A percentile compares a stretch with the other conserved stretches of the same genome.
phyloP scores from a whole-genome alignment of 176 grass and related monocot species.

The Elaeis guineensis region DNA sequence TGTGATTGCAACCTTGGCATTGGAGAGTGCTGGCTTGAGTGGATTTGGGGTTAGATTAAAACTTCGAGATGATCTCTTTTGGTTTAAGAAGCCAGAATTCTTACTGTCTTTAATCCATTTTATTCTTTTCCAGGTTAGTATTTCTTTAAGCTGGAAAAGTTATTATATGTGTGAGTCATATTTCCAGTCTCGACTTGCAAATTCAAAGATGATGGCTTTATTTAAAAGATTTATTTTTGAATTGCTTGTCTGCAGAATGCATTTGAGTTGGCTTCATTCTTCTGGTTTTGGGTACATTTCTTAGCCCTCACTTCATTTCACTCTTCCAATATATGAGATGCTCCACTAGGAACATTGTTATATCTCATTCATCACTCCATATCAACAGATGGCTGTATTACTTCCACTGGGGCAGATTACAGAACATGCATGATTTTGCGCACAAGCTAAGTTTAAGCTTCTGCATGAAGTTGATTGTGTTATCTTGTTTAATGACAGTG shows the following conservation, averaged over 20 bases:
- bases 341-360: too few species aligned
- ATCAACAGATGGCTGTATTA: too few species aligned
- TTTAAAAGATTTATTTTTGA: too few species aligned
- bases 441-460: too few species aligned
- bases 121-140: slow-evolving; percentile 77
- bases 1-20: slow-evolving; percentile 83
- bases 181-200: too few species aligned
- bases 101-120: slow-evolving; percentile 89
- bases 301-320: slow-evolving; percentile 8
- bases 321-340: not conserved
- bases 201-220: too few species aligned
- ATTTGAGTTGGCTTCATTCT: slow-evolving; percentile 95
- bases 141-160: not conserved
- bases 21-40: slow-evolving; percentile 67
- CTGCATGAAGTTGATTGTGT: too few species aligned
- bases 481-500: slow-evolving; percentile 55
- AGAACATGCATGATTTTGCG: too few species aligned
- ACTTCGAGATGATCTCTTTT: slow-evolving; percentile 86
- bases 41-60: slow-evolving; percentile 55
- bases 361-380: too few species aligned
- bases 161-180: too few species aligned
- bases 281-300: slow-evolving; percentile 97
- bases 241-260: slow-evolving; percentile 73
- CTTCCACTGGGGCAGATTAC: too few species aligned
- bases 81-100: slow-evolving; percentile 98